Base-by-base conservation (phyloP, 495 filamentous ascomycete species). In the Symbiotaphrina buchneri region DNA sequence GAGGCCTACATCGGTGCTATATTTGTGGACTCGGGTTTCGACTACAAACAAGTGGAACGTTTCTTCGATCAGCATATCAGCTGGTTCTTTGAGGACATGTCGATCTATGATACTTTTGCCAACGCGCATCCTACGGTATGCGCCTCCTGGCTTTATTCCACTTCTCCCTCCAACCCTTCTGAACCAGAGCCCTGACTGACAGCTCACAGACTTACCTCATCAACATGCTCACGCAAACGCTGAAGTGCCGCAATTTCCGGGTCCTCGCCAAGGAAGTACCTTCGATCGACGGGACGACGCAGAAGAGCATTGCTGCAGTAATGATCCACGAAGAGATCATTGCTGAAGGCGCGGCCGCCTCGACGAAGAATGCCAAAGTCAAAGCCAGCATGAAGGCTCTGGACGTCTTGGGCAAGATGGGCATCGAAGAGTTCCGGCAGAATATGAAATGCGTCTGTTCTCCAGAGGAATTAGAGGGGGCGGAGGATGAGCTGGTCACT, bases 1-100 rank as follows among this genome's bases (percentile, higher is more conserved):
- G 87, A 97, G 54, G 60, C 87, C 0, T 93, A 84, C 43, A 51
- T 94, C 14, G 90, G 79, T 3, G 85, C 87, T 14, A 58, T 91
- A 3, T 97, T 94, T 45, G 71, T 97, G 13, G 87, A 97, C 51
- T 85, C 82, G 3, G 61, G 64, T 21, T 94, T 83, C 51, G 54
- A 85, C 35, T 94, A 71, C 49, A 39, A 41, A 2, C 53, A 69
- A 11, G 71, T 95, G 1, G 68, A 80, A 39, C 47, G 44, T 3
- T 95, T 95, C 52, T 91, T 92, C 51, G 46, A 69, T 15, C 47
- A 37, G 5, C 65, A 81, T 35, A 62, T 97, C 36, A 59, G 56
- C 34, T 68, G 68, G 11, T 94, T 64, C 47, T 95, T 95, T 38
- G 61, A 69, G 39, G 80, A 95, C 48, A 93, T 95, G 74, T 50